Percentiles rank a stretch among this genome's conserved stretches.
Conservation (phyloP, 164 flowering plant genomes). For the Malania oleifera region DNA sequence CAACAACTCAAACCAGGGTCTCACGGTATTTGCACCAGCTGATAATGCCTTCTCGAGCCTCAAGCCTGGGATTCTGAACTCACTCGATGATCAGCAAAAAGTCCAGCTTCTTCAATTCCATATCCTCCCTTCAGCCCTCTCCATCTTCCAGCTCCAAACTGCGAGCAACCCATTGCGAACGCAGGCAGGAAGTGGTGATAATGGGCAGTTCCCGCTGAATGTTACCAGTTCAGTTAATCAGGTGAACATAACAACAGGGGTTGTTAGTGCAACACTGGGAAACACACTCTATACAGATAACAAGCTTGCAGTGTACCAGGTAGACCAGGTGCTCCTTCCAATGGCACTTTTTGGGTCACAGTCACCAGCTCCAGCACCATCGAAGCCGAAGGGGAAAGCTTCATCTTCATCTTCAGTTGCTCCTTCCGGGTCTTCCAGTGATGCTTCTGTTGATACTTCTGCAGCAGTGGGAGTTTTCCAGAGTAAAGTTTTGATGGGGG, state of each 20-base stretch:
- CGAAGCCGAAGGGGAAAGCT: constrained; percentile 12
- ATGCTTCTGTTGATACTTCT: constrained; percentile 21
- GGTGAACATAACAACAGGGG: constrained; percentile 33
- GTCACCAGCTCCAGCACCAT: constrained; percentile 23
- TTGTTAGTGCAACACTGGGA: constrained; percentile 19
- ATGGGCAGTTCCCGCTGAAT: constrained; percentile 25
- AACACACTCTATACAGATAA: constrained; percentile 22
- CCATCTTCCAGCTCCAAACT: constrained; percentile 28
- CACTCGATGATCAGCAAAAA: constrained; percentile 21
- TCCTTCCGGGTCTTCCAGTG: constrained; percentile 10
- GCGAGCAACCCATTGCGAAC: constrained; percentile 33
- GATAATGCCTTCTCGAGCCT: constrained; percentile 1
- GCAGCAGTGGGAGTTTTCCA: constrained; percentile 7
- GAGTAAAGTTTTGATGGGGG: neutral
- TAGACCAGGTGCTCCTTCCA: constrained; percentile 35
- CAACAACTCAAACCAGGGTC: neutral
- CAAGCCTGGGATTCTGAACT: constrained; percentile 16
- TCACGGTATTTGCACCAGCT: constrained; percentile 1
- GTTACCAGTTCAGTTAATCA: constrained; percentile 26
- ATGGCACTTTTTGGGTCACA: constrained; percentile 19
- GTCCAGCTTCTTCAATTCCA: constrained; percentile 33
- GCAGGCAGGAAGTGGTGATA: constrained; percentile 24
- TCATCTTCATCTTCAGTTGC: neutral
- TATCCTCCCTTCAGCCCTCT: constrained; percentile 20
- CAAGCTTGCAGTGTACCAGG: constrained; percentile 26